phyloP scores from a whole-genome alignment of 495 filamentous ascomycete genomes.

The Immersiella caudata region DNA sequence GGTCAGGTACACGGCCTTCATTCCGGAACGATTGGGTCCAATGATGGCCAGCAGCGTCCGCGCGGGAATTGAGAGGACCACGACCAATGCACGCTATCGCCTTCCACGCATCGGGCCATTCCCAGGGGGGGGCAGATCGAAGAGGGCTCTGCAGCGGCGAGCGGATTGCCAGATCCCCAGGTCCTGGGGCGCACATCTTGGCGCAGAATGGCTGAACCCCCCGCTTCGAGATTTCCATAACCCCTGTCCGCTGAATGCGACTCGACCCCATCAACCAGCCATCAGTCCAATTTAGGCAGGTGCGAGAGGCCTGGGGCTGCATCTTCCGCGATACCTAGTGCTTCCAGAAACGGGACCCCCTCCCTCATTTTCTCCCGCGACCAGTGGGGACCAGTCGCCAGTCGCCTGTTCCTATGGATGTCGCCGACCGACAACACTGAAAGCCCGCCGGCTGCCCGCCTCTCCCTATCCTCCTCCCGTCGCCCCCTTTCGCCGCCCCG shows the following conservation, averaged over 20 bases:
- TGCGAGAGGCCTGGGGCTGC: constrained; percentile 34
- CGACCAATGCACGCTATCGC: constrained; percentile 24
- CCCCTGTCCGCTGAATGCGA: constrained; percentile 32
- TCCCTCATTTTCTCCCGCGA: constrained; percentile 19
- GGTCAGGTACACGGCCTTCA: not conserved
- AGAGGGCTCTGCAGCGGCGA: constrained; percentile 14
- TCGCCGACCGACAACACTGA: not conserved
- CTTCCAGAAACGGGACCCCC: constrained; percentile 27
- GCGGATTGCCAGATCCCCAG: constrained; percentile 25
- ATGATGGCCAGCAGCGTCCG: not conserved
- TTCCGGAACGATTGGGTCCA: not conserved
- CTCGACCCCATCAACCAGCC: constrained; percentile 35
- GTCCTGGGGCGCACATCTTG: constrained; percentile 18
- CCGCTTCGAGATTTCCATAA: constrained; percentile 31
- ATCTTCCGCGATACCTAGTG: constrained; percentile 35
- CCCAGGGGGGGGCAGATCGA: constrained; percentile 21
- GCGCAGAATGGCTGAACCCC: constrained; percentile 20
- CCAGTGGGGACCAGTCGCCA: not conserved
- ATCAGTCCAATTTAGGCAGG: constrained; percentile 45
- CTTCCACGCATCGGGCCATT: constrained; percentile 6
- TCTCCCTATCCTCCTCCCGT: not conserved
- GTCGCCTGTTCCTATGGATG: constrained; percentile 3
- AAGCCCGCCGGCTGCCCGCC: constrained; percentile 7
- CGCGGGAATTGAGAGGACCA: constrained; percentile 11
- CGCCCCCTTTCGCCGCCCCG: constrained; percentile 10